Evolutionary conservation across 2,329 filamentous ascomycete species (phyloP).

Genomic region (Cladobotryum protrusum): DNA sequence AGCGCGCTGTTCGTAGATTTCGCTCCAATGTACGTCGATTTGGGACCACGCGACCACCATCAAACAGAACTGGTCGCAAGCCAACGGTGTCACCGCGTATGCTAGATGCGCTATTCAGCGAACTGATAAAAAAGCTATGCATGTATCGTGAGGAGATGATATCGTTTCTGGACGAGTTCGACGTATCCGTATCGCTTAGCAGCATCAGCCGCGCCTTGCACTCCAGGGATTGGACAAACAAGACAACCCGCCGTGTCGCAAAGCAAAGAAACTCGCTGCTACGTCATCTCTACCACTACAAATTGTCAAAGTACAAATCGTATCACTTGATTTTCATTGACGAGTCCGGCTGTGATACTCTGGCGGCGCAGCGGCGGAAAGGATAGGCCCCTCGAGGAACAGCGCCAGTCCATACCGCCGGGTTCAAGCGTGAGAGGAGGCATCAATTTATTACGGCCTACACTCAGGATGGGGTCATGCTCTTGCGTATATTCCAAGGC

Average conservation of each 20-base stretch:
- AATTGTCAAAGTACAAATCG: too few species aligned
- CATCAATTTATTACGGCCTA: slow-evolving; percentile 3
- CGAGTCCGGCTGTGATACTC: too few species aligned
- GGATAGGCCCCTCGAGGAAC: too few species aligned
- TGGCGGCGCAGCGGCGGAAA: too few species aligned
- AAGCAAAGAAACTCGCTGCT: slow-evolving; percentile 1
- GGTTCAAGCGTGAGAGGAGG: neutral
- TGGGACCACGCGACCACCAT: neutral
- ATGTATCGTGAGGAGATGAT: slow-evolving; percentile 1
- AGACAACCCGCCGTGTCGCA: slow-evolving; percentile 1
- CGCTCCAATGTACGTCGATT: neutral
- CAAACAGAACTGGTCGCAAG: neutral
- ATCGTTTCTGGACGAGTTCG: neutral
- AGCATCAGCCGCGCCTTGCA: neutral
- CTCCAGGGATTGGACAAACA: slow-evolving; percentile 1
- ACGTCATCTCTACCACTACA: neutral
- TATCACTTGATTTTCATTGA: too few species aligned
- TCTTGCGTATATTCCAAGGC: slow-evolving; percentile 1
- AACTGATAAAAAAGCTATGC: neutral
- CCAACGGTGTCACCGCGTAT: neutral
- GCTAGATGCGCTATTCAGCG: neutral
- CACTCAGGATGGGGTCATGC: neutral
- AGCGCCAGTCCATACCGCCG: too few species aligned
- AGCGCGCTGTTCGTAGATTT: neutral
- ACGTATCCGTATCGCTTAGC: neutral